These are phyloP conservation scores for Geranium rotundifolium DNA, from an alignment of 345 rosid species.

Conservation along the genomic window DNA sequence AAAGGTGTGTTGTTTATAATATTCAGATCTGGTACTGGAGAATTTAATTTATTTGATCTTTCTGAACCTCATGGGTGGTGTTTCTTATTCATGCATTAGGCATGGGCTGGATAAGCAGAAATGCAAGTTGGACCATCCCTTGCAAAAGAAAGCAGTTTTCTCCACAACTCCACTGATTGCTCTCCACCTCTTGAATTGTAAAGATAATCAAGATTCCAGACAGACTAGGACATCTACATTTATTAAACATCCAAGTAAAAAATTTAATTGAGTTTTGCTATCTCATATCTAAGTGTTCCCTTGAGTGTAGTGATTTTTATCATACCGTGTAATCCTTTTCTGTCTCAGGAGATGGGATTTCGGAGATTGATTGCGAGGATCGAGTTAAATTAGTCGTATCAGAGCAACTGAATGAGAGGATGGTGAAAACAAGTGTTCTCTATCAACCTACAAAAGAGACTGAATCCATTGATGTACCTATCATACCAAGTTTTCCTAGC, in stretches of 20 bases:
- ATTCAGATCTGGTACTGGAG: neutral
- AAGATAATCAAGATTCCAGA: constrained; percentile 4
- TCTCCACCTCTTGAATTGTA: constrained; percentile 3
- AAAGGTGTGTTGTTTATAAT: constrained; percentile 11
- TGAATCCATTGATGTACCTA: neutral
- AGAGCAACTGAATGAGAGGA: constrained; percentile 8
- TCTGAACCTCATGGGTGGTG: neutral
- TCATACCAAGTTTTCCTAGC: constrained; percentile 5
- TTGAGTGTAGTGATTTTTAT: neutral
- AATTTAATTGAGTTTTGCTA: neutral
- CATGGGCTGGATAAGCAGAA: constrained; percentile 8
- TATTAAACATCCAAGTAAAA: neutral
- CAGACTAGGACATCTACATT: constrained; percentile 10
- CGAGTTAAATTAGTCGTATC: constrained; percentile 8
- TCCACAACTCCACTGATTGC: neutral
- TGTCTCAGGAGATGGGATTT: constrained; percentile 6
- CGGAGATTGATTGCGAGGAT: neutral
- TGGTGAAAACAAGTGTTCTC: constrained; percentile 10
- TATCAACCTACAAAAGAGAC: constrained; percentile 2
- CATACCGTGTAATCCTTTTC: neutral
- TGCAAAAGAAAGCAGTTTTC: constrained; percentile 2
- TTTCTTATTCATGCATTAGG: constrained; percentile 11
- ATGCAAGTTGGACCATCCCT: constrained; percentile 6
- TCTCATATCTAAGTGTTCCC: neutral
- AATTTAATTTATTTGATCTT: neutral